Percentiles rank a stretch among this genome's conserved stretches.
phyloP scores from a whole-genome alignment of 129 eudicot genomes.

The Escallonia rubra region DNA sequence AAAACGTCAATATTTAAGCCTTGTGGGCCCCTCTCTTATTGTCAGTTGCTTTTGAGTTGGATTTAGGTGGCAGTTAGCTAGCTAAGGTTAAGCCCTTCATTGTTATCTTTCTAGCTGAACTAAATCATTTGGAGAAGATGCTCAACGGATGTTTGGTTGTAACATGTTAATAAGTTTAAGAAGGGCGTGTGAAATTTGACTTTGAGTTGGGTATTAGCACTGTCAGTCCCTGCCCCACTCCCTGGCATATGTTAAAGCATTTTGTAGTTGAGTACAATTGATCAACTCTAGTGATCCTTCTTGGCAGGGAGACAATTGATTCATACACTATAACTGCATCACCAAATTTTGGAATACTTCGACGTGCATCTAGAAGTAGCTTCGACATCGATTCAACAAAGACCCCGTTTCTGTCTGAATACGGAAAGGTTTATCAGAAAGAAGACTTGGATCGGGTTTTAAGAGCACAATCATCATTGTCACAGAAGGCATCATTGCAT shows the following conservation, averaged over 20 bases:
- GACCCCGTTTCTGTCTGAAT: slow-evolving; percentile 54
- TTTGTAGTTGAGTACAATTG: background rate
- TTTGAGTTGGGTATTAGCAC: background rate
- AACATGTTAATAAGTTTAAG: background rate
- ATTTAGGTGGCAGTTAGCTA: too few relatives aligned
- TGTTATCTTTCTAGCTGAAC: too few relatives aligned
- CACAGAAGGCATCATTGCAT: slow-evolving; percentile 41
- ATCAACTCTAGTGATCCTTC: background rate
- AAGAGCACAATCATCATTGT: slow-evolving; percentile 42
- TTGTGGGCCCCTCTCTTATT: too few relatives aligned
- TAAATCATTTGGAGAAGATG: background rate
- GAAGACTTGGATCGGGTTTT: slow-evolving; percentile 40
- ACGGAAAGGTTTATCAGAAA: slow-evolving; percentile 38
- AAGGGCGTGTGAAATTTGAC: background rate
- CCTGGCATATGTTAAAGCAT: background rate
- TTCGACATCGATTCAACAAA: slow-evolving; percentile 39
- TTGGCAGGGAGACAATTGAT: slow-evolving; percentile 71
- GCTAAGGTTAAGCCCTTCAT: too few relatives aligned
- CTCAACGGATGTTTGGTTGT: background rate
- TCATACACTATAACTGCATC: slow-evolving; percentile 75
- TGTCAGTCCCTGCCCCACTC: background rate
- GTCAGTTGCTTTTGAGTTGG: too few relatives aligned
- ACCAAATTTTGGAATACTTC: slow-evolving; percentile 56
- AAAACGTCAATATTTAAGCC: too few relatives aligned
- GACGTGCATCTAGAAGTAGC: slow-evolving; percentile 35